These are phyloP conservation scores for Knufia fluminis DNA, from an alignment of 2,329 filamentous ascomycete species.

Conservation along the genomic window DNA sequence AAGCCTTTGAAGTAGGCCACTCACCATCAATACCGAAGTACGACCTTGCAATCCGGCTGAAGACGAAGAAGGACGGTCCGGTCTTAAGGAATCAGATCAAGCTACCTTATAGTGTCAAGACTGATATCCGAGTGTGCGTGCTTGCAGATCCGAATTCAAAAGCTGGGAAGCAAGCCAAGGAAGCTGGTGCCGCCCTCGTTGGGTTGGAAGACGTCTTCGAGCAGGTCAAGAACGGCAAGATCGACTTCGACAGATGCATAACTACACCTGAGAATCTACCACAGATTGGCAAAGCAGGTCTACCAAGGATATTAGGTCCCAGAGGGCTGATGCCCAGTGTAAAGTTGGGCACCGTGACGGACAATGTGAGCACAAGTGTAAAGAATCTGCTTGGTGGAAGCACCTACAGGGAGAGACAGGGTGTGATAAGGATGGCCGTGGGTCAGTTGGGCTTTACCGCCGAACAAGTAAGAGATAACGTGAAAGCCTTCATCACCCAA, in stretches of 20 bases:
- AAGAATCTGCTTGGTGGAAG: slow-evolving; percentile 73
- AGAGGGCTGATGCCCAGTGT: slow-evolving; percentile 83
- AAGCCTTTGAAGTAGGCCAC: slow-evolving; percentile 82
- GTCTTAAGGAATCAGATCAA: slow-evolving; percentile 79
- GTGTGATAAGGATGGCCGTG: slow-evolving; percentile 79
- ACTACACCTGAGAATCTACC: slow-evolving; percentile 71
- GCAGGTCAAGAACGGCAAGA: slow-evolving; percentile 61
- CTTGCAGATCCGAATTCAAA: slow-evolving; percentile 76
- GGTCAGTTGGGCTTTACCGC: slow-evolving; percentile 85
- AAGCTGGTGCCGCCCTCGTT: slow-evolving; percentile 70
- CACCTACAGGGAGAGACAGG: slow-evolving; percentile 76
- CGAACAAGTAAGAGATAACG: slow-evolving; percentile 73
- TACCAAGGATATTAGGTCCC: slow-evolving; percentile 78
- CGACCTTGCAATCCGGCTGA: slow-evolving; percentile 74
- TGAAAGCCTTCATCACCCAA: slow-evolving; percentile 65
- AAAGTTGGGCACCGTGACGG: slow-evolving; percentile 82
- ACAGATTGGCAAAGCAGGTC: slow-evolving; percentile 68
- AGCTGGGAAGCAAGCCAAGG: slow-evolving; percentile 61
- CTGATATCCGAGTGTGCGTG: slow-evolving; percentile 79
- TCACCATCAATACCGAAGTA: slow-evolving; percentile 70
- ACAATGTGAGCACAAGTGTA: slow-evolving; percentile 65
- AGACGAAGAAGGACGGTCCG: slow-evolving; percentile 75
- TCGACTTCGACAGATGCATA: slow-evolving; percentile 82
- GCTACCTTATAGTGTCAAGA: slow-evolving; percentile 82
- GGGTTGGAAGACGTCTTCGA: slow-evolving; percentile 83